phyloP scores from a whole-genome alignment of 2,329 filamentous ascomycete genomes.

The Passalora sequoiae region DNA sequence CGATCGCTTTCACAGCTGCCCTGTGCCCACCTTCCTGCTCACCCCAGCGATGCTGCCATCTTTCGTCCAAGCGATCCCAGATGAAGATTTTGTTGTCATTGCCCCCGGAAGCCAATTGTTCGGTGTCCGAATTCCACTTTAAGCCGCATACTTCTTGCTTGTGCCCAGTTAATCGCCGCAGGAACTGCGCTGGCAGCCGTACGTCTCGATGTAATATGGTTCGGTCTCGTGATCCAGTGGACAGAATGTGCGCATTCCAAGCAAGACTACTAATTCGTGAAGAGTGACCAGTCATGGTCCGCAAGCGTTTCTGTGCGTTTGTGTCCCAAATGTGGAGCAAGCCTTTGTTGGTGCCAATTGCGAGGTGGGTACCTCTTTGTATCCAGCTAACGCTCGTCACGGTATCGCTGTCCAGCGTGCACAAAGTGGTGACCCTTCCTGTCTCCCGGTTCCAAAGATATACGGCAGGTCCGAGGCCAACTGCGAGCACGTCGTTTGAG shows the following conservation, averaged over 20 bases:
- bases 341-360: constrained; percentile 90
- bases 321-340: constrained; percentile 98
- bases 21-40: constrained; percentile 94
- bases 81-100: constrained; percentile 99
- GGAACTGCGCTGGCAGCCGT: constrained; percentile 82
- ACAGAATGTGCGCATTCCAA: constrained; percentile 97
- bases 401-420: constrained; percentile 84
- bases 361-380: constrained; percentile 85
- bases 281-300: constrained; percentile 96
- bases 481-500: constrained; percentile 86
- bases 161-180: constrained; percentile 81
- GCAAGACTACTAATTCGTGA: constrained; percentile 87
- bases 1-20: constrained; percentile 93
- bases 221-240: constrained; percentile 88
- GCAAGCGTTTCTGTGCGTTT: constrained; percentile 72
- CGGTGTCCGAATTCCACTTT: constrained; percentile 95
- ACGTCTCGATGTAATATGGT: constrained; percentile 95
- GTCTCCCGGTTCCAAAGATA: constrained; percentile 98
- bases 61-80: constrained; percentile 93
- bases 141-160: constrained; percentile 97
- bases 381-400: constrained; percentile 99
- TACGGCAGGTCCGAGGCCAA: constrained; percentile 85
- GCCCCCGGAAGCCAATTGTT: constrained; percentile 88
- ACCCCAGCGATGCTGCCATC: constrained; percentile 86
- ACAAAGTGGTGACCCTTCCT: constrained; percentile 87